Conservation (phyloP, 192 early-diverging fungal species). For the Jimgerdemannia flammicorona region DNA sequence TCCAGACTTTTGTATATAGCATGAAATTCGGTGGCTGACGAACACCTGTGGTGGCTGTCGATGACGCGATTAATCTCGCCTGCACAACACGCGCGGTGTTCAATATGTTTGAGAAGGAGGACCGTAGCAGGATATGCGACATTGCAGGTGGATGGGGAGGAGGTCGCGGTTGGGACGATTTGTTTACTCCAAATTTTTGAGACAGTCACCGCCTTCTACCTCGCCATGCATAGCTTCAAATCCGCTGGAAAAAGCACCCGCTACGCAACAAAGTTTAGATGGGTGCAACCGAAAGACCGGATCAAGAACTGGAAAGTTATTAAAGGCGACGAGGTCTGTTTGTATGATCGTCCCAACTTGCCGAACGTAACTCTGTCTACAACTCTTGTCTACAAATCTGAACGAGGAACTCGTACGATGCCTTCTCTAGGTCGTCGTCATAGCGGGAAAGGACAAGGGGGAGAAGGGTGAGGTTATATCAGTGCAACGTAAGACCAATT, state of each 20-base stretch:
- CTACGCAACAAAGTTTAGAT: slow-evolving; percentile 14
- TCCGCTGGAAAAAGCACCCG: slow-evolving; percentile 26
- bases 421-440: slow-evolving; percentile 26
- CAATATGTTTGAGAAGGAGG: not conserved
- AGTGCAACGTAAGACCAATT: slow-evolving; percentile 25
- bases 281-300: slow-evolving; percentile 33
- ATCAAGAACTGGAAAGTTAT: slow-evolving; percentile 31
- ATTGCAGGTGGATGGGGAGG: no score
- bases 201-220: no score
- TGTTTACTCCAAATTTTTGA: no score
- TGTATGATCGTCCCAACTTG: not conserved
- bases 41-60: not conserved
- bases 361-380: not conserved
- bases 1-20: not conserved
- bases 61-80: not conserved
- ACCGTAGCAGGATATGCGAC: not conserved
- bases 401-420: not conserved
- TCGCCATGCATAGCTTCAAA: slow-evolving; percentile 33
- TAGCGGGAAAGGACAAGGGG: slow-evolving; percentile 38
- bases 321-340: slow-evolving; percentile 33
- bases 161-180: no score
- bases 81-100: not conserved
- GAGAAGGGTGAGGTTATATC: slow-evolving; percentile 35
- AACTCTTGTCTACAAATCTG: not conserved
- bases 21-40: not conserved